Conservation (phyloP, 2,329 filamentous ascomycete species). For the Penicillium sp. region DNA sequence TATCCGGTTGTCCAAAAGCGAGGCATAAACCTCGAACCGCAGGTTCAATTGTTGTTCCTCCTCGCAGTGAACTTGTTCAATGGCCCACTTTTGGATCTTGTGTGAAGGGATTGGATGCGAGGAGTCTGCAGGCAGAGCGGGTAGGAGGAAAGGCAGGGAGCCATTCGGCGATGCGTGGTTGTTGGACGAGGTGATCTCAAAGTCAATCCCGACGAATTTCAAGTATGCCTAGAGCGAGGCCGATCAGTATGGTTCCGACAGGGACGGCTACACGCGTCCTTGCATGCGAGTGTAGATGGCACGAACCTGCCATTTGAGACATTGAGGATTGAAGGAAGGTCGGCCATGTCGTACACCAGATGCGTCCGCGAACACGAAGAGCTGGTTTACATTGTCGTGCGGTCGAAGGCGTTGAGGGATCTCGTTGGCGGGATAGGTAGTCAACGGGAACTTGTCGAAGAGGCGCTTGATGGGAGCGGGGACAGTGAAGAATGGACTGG, state of each 20-base stretch:
- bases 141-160: conserved; percentile 81
- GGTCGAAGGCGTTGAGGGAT: conserved; percentile 64
- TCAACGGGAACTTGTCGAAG: conserved; percentile 81
- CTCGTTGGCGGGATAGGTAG: conserved; percentile 71
- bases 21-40: conserved; percentile 71
- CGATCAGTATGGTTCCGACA: conserved; percentile 12
- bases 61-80: conserved; percentile 49
- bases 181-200: conserved; percentile 69
- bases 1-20: conserved; percentile 73
- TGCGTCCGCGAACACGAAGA: conserved; percentile 75
- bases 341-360: conserved; percentile 60
- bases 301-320: conserved; percentile 90
- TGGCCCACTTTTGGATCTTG: conserved; percentile 69
- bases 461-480: conserved; percentile 76
- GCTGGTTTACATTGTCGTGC: conserved; percentile 52
- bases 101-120: conserved; percentile 57
- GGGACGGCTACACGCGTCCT: not conserved
- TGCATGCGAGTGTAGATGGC: not conserved
- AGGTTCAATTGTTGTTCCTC: conserved; percentile 54
- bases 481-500: conserved; percentile 40
- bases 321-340: conserved; percentile 87
- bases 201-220: conserved; percentile 69
- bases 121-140: conserved; percentile 46
- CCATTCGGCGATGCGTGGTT: conserved; percentile 93
- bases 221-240: conserved; percentile 67